Base-by-base conservation (phyloP, 176 grass and related monocot species). In the Eragrostis nindensis region DNA sequence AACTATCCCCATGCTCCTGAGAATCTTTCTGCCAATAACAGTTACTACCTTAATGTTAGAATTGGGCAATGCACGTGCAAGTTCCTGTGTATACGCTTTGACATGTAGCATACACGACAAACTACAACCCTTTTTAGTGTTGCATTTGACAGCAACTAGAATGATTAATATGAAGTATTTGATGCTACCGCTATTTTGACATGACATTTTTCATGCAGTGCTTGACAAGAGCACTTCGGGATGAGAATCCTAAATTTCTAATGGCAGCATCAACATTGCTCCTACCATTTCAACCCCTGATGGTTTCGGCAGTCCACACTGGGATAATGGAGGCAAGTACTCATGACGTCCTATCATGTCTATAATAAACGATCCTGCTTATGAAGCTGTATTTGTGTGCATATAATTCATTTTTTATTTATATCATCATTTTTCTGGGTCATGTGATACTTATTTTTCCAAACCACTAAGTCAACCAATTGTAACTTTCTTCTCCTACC, bases 251-350 rank as follows among this genome's bases (percentile, higher is more conserved):
- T 66, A 99, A 86, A 79, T 85, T 93, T 77, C 78, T 99, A 55
- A 99, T 93, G 90, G 84, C 93, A 19, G 90, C 90, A 77, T 99
- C 97, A 16, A 99, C 97, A 70, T 56, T 99, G 63, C 84, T 91
- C 47, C 77, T 99, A 55, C 91, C 97, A 69, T 95, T 99, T 89
- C 91, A 96, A 77, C 97, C 93, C 8, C 73, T 96, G 59, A 95
- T 99, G 88, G 93, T 99, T 82, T 95, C 93, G 66, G 97, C 93
- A 64, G 12, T 99, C 60, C 97, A 99, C 79, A 90, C 90, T 65
- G 97, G 93, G 48, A 91, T 95, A 83, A 90, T 99, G 93, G 97
- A 99, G 97, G 91, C 80, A 93, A 96, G 90, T 71, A 74, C 38
- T 88, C 22, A 18, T 73, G 57, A 11, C 25, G n/a, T 79, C 16